Evolutionary conservation across 2,329 filamentous ascomycete genomes (phyloP), one percentile per base, ranked within the genome.

Genomic region (Aureobasidium musti): DNA sequence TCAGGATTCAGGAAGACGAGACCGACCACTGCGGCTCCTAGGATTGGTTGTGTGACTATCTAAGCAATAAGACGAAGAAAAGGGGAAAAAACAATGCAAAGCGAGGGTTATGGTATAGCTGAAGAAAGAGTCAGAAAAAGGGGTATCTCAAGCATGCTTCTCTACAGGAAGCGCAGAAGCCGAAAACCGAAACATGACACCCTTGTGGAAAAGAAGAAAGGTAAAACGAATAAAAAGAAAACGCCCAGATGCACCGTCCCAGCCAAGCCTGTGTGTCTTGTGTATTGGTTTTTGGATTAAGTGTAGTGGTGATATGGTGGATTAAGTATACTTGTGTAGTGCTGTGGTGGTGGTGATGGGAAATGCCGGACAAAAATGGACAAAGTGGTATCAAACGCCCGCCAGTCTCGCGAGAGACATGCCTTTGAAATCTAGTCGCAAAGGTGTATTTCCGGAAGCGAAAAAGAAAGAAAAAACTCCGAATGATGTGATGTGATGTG

Each of bases 331-430:
- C 13, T 39, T 30, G 56, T 47, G 43, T 21, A 33, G 19, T 63
- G 43, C 14, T 35, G 30, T 39, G 43, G 13, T 63, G 59, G 49
- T 53, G 8, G 10, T 63, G 28, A 17, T 17, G 26, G 26, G 4
- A 28, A 49, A 50, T 23, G 37, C 35, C 33, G 33, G 21, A 37
- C 19, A 23, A 23, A 49, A 61, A 52, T 39, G 50, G 19, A 23
- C 23, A 50, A 23, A 52, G 59, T 63, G 59, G 59, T 63, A 52
- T 63, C 59, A 52, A 63, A 50, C 59, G 59, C 45, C 43, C 59
- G 45, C 59, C 59, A 52, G 59, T 63, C 59, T 63, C 59, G 59
- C 11, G 59, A 41, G 59, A 63, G 45, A 63, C 30, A 63, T 61
- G 43, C 49, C 23, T 52, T n/a, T 14, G 59, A 52, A 52, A 63